Conservation (phyloP, 2,329 filamentous ascomycete species). For the Alternaria ventricosa region DNA sequence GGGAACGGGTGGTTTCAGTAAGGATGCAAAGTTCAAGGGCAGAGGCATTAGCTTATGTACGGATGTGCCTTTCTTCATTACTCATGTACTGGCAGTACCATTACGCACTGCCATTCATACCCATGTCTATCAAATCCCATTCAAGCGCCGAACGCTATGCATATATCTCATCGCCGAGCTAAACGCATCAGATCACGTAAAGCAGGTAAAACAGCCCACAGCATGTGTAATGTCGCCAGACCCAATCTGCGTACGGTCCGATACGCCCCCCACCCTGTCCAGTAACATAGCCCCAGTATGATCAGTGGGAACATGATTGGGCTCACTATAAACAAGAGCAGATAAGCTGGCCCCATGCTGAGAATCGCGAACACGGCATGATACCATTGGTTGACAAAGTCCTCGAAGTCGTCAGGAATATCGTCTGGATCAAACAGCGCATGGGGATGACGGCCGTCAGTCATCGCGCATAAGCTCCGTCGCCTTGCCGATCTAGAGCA, state of each 20-base stretch:
- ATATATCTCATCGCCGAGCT: background rate
- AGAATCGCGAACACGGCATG: background rate
- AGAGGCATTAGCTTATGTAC: background rate
- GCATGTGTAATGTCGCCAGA: background rate
- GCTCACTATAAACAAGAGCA: background rate
- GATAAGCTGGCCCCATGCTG: constrained; percentile 6
- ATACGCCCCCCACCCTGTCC: background rate
- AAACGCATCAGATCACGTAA: background rate
- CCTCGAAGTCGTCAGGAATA: background rate
- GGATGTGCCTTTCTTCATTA: background rate
- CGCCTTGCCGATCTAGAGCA: background rate
- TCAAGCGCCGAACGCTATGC: constrained; percentile 3
- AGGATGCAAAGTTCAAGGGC: background rate
- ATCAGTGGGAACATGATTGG: background rate
- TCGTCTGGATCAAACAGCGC: background rate
- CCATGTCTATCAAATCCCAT: background rate
- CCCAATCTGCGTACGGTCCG: background rate
- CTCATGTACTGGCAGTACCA: background rate
- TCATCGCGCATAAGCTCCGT: background rate
- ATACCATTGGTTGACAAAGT: background rate
- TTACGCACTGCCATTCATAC: background rate
- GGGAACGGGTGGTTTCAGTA: background rate
- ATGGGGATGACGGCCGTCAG: background rate
- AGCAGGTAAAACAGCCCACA: background rate
- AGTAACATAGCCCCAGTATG: background rate